A percentile compares a stretch with the other conserved stretches of the same genome.
Evolutionary conservation across 768 basidiomycete species (phyloP).

Genomic region (Neoboletus brunneissimus): DNA sequence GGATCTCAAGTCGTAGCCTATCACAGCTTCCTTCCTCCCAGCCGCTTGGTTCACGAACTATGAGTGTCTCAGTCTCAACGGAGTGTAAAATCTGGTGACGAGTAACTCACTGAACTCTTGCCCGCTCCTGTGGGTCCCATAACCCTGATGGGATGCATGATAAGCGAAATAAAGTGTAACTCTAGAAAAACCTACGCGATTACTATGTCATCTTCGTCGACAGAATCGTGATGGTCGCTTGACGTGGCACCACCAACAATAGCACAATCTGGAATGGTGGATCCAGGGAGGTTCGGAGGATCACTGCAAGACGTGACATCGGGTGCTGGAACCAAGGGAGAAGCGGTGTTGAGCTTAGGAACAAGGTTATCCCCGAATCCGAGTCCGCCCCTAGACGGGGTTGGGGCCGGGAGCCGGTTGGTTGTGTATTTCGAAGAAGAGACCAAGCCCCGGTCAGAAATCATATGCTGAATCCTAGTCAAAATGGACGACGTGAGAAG

Average conservation of each 20-base stretch:
- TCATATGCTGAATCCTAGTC: not conserved
- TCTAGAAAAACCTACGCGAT: conserved; percentile 13
- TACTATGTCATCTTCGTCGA: conserved; percentile 11
- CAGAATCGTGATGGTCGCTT: not conserved
- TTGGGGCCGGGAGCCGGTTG: not conserved
- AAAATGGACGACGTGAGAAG: not conserved
- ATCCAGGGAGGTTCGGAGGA: not conserved
- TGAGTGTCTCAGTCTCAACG: not conserved
- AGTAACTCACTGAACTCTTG: conserved; percentile 20
- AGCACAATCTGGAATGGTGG: not conserved
- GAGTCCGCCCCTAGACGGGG: not conserved
- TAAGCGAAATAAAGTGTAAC: not conserved
- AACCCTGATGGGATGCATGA: not conserved
- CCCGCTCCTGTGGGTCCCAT: conserved; percentile 18
- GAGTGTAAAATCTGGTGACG: not conserved
- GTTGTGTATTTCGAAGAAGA: not conserved
- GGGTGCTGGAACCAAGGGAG: not conserved
- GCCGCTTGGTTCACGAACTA: conserved; percentile 15
- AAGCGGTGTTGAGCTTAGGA: not conserved
- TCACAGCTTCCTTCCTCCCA: not conserved
- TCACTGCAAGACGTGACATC: not conserved
- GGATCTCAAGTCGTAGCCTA: conserved; percentile 3
- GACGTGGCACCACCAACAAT: not conserved
- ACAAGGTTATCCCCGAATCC: not conserved
- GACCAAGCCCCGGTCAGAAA: not conserved